These are phyloP conservation scores for Mortierella sp. DNA, from an alignment of 371 early-diverging fungal genomes.

Conservation along the genomic window DNA sequence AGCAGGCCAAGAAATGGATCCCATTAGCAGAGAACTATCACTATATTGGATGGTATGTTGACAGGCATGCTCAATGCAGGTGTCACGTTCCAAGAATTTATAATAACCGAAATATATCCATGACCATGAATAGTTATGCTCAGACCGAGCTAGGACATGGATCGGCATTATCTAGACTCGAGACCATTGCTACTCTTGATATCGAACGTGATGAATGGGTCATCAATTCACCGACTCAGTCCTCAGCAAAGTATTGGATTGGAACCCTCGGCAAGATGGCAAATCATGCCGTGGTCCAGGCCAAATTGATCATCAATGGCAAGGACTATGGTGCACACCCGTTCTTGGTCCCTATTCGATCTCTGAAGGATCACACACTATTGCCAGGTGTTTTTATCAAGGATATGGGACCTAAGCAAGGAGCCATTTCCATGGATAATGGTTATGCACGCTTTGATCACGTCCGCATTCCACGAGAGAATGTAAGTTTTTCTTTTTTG, in stretches of 20 bases:
- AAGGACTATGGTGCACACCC: slow-evolving; percentile 88
- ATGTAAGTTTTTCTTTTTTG: slow-evolving; percentile 44
- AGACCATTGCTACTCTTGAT: slow-evolving; percentile 85
- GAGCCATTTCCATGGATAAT: slow-evolving; percentile 86
- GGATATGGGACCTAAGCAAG: slow-evolving; percentile 93
- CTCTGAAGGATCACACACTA: slow-evolving; percentile 78
- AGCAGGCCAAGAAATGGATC: slow-evolving; percentile 71
- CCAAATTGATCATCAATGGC: slow-evolving; percentile 83
- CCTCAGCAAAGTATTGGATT: slow-evolving; percentile 90
- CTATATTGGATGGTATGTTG: slow-evolving; percentile 70
- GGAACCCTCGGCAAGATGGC: slow-evolving; percentile 79
- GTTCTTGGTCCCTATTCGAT: slow-evolving; percentile 91
- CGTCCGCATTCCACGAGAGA: slow-evolving; percentile 83
- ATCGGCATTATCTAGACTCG: slow-evolving; percentile 81
- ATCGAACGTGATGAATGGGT: slow-evolving; percentile 80
- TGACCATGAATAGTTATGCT: slow-evolving; percentile 58
- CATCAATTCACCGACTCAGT: slow-evolving; percentile 79
- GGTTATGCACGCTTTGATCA: slow-evolving; percentile 82
- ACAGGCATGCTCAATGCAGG: too few species aligned
- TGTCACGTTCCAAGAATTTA: too few species aligned
- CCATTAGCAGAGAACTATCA: slow-evolving; percentile 66
- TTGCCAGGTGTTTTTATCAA: slow-evolving; percentile 89
- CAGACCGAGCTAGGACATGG: slow-evolving; percentile 78
- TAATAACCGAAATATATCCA: too few species aligned
- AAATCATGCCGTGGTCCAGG: slow-evolving; percentile 91